These are phyloP conservation scores for Boletus barrowsii DNA, from an alignment of 768 basidiomycete species.

Conservation along the genomic window DNA sequence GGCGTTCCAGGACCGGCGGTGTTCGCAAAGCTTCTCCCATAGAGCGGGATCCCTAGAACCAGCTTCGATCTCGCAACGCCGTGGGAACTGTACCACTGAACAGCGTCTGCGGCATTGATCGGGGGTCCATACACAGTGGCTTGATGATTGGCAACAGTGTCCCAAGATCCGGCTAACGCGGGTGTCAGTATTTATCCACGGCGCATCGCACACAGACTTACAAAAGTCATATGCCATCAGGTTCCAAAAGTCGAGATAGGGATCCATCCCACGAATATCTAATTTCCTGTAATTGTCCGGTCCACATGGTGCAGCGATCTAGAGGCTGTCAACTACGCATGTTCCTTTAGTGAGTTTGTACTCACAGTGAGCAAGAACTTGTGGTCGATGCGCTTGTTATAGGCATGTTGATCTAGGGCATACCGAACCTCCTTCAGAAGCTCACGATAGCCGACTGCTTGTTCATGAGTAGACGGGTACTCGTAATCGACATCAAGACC, in stretches of 20 bases:
- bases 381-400: slow-evolving; percentile 56
- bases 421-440: slow-evolving; percentile 72
- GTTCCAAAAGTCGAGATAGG: slow-evolving; percentile 93
- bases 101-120: slow-evolving; percentile 59
- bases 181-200: slow-evolving; percentile 9
- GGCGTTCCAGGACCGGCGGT: slow-evolving; percentile 78
- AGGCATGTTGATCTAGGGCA: slow-evolving; percentile 73
- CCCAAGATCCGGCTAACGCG: slow-evolving; percentile 71
- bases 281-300: slow-evolving; percentile 81
- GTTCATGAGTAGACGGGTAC: slow-evolving; percentile 74
- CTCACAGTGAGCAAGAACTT: slow-evolving; percentile 74
- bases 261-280: slow-evolving; percentile 79
- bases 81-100: slow-evolving; percentile 64
- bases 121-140: slow-evolving; percentile 76
- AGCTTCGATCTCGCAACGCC: slow-evolving; percentile 81
- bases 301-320: slow-evolving; percentile 95
- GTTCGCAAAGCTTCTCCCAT: slow-evolving; percentile 87
- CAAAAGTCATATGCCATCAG: slow-evolving; percentile 92
- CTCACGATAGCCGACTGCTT: slow-evolving; percentile 83
- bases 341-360: slow-evolving; percentile 1
- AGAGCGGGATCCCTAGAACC: slow-evolving; percentile 88
- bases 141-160: slow-evolving; percentile 71
- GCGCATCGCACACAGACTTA: slow-evolving; percentile 31
- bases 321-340: slow-evolving; percentile 1
- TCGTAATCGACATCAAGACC: slow-evolving; percentile 94